These are phyloP conservation scores for Fermentozyma sake DNA, from an alignment of 1,139 yeast genomes.

Conservation along the genomic window DNA sequence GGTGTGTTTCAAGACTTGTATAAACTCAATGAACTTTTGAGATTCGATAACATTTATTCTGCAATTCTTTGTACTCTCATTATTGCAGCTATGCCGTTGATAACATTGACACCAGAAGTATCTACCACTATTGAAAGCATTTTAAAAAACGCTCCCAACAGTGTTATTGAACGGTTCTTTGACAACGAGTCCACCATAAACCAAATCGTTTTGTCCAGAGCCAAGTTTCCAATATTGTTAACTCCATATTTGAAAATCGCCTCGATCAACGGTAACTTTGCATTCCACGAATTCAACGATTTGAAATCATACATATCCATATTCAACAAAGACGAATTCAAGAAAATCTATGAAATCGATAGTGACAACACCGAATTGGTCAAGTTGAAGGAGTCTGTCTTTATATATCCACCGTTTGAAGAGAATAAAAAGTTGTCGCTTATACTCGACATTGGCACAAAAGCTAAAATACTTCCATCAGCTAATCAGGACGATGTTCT, in stretches of 20 bases:
- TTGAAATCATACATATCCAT: conserved; percentile 57
- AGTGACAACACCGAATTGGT: conserved; percentile 50
- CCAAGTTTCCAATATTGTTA: conserved; percentile 72
- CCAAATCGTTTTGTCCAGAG: conserved; percentile 55
- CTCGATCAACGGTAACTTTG: conserved; percentile 61
- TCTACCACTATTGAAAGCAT: conserved; percentile 50
- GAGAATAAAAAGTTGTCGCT: conserved; percentile 40
- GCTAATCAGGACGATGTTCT: conserved; percentile 41
- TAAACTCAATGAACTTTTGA: conserved; percentile 38
- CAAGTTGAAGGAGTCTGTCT: conserved; percentile 35
- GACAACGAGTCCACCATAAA: conserved; percentile 49
- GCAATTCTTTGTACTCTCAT: conserved; percentile 59
- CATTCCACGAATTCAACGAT: conserved; percentile 56
- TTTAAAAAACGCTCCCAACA: conserved; percentile 50
- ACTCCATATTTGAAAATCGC: conserved; percentile 60
- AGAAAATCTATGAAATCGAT: conserved; percentile 40
- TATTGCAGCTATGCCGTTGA: conserved; percentile 57
- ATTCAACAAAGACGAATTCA: conserved; percentile 35
- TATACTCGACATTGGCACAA: conserved; percentile 49
- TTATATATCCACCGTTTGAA: conserved; percentile 51
- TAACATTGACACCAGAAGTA: conserved; percentile 49
- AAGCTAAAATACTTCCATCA: conserved; percentile 63
- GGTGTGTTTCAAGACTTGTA: conserved; percentile 45
- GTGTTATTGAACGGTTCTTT: conserved; percentile 56
- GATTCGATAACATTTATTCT: conserved; percentile 50